Evolutionary conservation across 2,329 filamentous ascomycete genomes (phyloP), one percentile per base, ranked within the genome.

Genomic region (Sordariomycetes sp.): DNA sequence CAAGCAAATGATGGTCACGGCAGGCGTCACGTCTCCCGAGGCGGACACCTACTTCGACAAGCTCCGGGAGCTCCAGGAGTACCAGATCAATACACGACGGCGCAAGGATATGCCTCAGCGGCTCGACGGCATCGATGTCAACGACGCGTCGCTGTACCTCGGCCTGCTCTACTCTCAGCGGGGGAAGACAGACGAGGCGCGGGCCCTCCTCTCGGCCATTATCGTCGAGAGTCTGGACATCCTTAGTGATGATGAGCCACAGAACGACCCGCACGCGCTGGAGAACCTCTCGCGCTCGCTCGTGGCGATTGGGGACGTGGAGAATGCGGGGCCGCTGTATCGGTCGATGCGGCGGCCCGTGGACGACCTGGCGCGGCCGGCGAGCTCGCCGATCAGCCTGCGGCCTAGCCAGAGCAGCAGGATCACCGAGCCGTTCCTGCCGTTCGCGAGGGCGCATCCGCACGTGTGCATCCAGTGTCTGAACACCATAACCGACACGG

Each of bases 71-170:
- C 67, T 75, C 5, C 69, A 70, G 58, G 58, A 62, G 5, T 71
- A 74, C 22, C 70, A 72, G 55, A 20, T 57, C 6, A 48, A 34
- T 3, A 35, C n/a, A 7, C 22, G 24, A 1, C 51, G 46, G 28
- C 22, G 34, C 24, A 64, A 67, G 3, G 68, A 75, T 24, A 71
- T 75, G 61, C 73, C 73, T 3, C 62, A 71, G 22, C 67, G 69
- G 58, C 72, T 75, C 63, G 68, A 71, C 1, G 73, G 73, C 0
- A 72, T 72, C 0, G 73, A 75, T 37, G 67, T 74, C 60, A 75
- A 76, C 55, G 69, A 70, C 2, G 73, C 73, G 0, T 68, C 71
- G 18, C 70, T 76, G 24, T 75, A 73, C 60, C 67, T 74, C 12
- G 67, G 71, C 1, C 64, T 73, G 16, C 68, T 74, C 57, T 70